phyloP scores from a whole-genome alignment of 306 rosid species.

The Acacia crassicarpa region DNA sequence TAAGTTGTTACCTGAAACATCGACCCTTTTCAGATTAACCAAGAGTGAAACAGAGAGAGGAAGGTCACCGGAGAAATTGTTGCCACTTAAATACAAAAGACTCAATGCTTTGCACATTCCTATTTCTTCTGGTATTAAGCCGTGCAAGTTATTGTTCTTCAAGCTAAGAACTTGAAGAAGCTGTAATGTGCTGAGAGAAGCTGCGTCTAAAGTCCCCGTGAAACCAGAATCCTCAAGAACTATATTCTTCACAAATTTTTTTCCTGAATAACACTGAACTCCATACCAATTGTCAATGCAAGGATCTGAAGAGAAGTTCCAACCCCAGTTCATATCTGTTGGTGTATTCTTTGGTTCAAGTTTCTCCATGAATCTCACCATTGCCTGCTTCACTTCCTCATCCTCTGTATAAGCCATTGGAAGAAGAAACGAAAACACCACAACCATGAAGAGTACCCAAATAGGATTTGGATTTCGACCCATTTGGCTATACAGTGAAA shows the following conservation, averaged over 20 bases:
- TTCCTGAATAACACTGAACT: constrained; percentile 14
- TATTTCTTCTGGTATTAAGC: constrained; percentile 40
- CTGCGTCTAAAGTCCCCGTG: constrained; percentile 34
- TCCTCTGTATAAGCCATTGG: constrained; percentile 42
- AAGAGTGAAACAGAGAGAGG: constrained; percentile 35
- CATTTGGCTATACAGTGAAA: constrained; percentile 35
- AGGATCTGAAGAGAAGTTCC: constrained; percentile 46
- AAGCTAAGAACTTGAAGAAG: constrained; percentile 34
- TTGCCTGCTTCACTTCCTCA: constrained; percentile 38
- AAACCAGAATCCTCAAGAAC: constrained; percentile 29
- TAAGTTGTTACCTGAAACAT: constrained; percentile 37
- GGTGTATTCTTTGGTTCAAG: constrained; percentile 40
- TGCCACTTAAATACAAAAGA: constrained; percentile 41
- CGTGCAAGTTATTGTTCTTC: constrained; percentile 36
- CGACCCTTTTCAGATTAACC: constrained; percentile 36
- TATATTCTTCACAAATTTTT: constrained; percentile 29
- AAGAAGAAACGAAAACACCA: constrained; percentile 32
- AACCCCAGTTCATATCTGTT: constrained; percentile 40
- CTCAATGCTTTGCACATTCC: constrained; percentile 34
- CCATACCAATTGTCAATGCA: constrained; percentile 48
- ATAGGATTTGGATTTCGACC: constrained; percentile 24
- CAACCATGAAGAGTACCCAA: constrained; percentile 31
- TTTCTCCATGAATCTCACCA: constrained; percentile 62
- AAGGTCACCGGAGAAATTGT: constrained; percentile 44
- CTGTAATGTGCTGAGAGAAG: constrained; percentile 32